Evolutionary conservation across 306 rosid genomes (phyloP), one percentile per base, ranked within the genome.

Genomic region (Rosa lucieae): DNA sequence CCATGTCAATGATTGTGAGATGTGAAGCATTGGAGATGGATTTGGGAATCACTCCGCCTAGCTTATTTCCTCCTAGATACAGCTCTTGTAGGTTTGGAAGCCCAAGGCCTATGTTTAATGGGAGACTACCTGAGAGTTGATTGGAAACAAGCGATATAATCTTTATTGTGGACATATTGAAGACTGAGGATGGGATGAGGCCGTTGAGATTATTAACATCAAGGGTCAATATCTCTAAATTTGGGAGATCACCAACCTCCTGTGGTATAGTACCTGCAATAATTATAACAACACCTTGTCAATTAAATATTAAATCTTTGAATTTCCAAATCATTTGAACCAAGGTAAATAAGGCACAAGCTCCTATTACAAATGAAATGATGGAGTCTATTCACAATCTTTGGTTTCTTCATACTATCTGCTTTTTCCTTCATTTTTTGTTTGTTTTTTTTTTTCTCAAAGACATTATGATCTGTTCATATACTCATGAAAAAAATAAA

Each of bases 101-200:
- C 2, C 44, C 52, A 23, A 4, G 0, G 8, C 79, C 76, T 43
- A 73, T 44, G 43, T 48, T 39, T 73, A 59, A 29, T 10, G 82
- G 79, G 7, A 82, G 71, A 17, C 35, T 74, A 2, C 85, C 82
- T 15, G 67, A 67, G 8, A 82, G 39, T 4, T 55, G 23, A 68
- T 82, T 82, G 0, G 0, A 0, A 8, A 0, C 0, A 0, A 77
- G 35, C 0, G 21, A 47, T 2, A 67, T 14, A 0, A 0, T 0
- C 4, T 0, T 7, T 1, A 78, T 0, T 11, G 39, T 67, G 29
- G 82, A 74, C 21, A 83, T 51, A 5, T 83, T 82, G 70, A 83
- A 83, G 73, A 83, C 17, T 75, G 70, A 2, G 20, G 55, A 58
- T 39, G 82, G 86, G 20, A 83, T 74, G 56, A 1, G n/a, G 42